Evolutionary conservation across 2,329 filamentous ascomycete species (phyloP).

Genomic region (Exophiala viscosa): DNA sequence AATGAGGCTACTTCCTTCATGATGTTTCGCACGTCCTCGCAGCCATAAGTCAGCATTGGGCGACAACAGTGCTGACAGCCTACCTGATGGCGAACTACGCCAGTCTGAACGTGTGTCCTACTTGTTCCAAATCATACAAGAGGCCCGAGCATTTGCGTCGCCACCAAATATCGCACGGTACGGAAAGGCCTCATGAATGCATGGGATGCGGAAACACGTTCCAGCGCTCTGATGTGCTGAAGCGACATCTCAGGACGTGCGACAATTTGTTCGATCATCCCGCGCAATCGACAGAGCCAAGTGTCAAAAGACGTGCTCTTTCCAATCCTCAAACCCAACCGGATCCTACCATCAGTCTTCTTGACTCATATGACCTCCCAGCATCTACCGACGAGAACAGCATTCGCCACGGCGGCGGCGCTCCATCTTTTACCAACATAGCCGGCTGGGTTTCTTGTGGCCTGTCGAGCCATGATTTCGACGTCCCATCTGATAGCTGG

Average conservation of each 20-base stretch:
- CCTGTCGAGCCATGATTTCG: background rate
- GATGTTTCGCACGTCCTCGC: too few species aligned
- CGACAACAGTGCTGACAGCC: background rate
- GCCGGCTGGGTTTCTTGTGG: conserved; percentile 4
- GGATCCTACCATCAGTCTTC: too few species aligned
- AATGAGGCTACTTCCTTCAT: too few species aligned
- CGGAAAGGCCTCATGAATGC: conserved; percentile 35
- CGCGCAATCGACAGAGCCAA: too few species aligned
- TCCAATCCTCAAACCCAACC: too few species aligned
- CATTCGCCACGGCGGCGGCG: background rate
- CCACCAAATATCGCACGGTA: conserved; percentile 34
- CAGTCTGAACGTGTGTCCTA: conserved; percentile 31
- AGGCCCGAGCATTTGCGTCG: conserved; percentile 38
- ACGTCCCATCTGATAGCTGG: conserved; percentile 3
- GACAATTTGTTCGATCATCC: background rate
- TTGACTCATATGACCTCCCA: background rate
- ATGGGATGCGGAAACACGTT: conserved; percentile 33
- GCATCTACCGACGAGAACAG: conserved; percentile 20
- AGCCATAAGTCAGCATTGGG: too few species aligned
- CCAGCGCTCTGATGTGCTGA: conserved; percentile 38
- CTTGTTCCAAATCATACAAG: conserved; percentile 38
- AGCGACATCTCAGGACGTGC: conserved; percentile 30
- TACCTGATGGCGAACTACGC: background rate
- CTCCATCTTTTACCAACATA: background rate
- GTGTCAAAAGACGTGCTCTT: too few species aligned